Conservation (phyloP, 768 basidiomycete genomes). For the Lanmaoa pseudosensibilis region DNA sequence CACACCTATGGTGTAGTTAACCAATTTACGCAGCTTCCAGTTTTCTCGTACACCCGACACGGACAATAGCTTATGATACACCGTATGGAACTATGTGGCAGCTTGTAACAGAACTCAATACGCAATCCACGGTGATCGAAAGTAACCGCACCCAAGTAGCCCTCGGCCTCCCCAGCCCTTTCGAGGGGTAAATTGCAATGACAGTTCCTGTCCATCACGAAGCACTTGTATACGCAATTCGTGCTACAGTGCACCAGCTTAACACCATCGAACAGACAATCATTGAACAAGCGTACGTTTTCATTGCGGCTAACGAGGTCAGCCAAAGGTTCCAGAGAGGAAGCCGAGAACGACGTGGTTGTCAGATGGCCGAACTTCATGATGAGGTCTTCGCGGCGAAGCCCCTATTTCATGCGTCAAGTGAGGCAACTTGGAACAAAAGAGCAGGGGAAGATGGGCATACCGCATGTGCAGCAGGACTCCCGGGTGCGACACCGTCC, state of each 20-base stretch:
- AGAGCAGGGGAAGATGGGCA: slow-evolving; percentile 22
- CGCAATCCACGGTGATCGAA: background rate
- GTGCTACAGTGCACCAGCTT: slow-evolving; percentile 41
- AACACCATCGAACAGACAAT: background rate
- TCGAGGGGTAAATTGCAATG: slow-evolving; percentile 62
- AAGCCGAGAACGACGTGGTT: slow-evolving; percentile 47
- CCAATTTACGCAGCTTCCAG: background rate
- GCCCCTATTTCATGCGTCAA: slow-evolving; percentile 45
- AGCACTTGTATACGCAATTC: slow-evolving; percentile 58
- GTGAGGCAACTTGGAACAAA: background rate
- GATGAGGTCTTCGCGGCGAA: slow-evolving; percentile 69
- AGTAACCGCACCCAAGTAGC: slow-evolving; percentile 65
- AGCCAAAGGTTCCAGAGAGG: slow-evolving; percentile 67
- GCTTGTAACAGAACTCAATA: slow-evolving; percentile 32
- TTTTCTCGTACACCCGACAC: background rate
- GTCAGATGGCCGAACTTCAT: slow-evolving; percentile 71
- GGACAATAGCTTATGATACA: background rate
- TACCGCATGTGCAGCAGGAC: slow-evolving; percentile 85
- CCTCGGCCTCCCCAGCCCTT: slow-evolving; percentile 88
- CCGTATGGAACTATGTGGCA: slow-evolving; percentile 63
- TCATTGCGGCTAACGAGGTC: slow-evolving; percentile 75
- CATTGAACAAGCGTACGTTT: slow-evolving; percentile 53
- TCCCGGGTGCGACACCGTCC: slow-evolving; percentile 73
- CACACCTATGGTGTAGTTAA: background rate
- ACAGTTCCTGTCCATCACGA: slow-evolving; percentile 46